Evolutionary conservation across 192 early-diverging fungal genomes (phyloP).

Genomic region (Mortierella claussenii): DNA sequence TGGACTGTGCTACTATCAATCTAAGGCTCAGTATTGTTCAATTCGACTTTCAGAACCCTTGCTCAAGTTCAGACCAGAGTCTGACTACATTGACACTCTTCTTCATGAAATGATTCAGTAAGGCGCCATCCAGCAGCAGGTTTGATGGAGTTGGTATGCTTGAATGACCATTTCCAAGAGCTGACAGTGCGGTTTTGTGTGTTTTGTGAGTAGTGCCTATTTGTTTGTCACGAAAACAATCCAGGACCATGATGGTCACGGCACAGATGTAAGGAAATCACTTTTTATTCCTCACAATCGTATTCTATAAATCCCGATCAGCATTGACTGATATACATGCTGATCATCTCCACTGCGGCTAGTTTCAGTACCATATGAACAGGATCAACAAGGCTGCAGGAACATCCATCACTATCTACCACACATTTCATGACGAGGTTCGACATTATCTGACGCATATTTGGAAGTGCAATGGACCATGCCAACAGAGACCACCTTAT

Average conservation of each 20-base stretch:
- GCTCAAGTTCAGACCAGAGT: conserved; percentile 69
- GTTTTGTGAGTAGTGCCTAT: conserved; percentile 54
- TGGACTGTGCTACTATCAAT: conserved; percentile 64
- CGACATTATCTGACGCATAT: conserved; percentile 70
- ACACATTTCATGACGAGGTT: conserved; percentile 76
- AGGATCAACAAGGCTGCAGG: conserved; percentile 63
- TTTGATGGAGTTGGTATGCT: no score
- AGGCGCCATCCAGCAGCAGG: not conserved
- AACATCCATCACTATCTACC: conserved; percentile 72
- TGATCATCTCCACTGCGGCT: not conserved
- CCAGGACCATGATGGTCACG: conserved; percentile 70
- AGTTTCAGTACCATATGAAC: conserved; percentile 63
- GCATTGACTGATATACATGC: not conserved
- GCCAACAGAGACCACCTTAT: conserved; percentile 64
- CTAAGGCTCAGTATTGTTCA: conserved; percentile 55
- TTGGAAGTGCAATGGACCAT: conserved; percentile 74
- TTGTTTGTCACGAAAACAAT: conserved; percentile 68
- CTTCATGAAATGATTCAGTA: conserved; percentile 79
- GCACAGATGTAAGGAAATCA: conserved; percentile 56
- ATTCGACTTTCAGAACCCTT: conserved; percentile 71
- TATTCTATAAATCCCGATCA: no score
- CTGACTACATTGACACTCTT: conserved; percentile 71
- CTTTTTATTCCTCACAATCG: no score
- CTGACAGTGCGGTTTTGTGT: no score
- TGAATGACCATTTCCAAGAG: no score